Percentiles rank a stretch among this genome's conserved stretches.
These are phyloP conservation scores for Neofusicoccum sp. DNA, from an alignment of 2,329 filamentous ascomycete genomes.

Conservation along the genomic window DNA sequence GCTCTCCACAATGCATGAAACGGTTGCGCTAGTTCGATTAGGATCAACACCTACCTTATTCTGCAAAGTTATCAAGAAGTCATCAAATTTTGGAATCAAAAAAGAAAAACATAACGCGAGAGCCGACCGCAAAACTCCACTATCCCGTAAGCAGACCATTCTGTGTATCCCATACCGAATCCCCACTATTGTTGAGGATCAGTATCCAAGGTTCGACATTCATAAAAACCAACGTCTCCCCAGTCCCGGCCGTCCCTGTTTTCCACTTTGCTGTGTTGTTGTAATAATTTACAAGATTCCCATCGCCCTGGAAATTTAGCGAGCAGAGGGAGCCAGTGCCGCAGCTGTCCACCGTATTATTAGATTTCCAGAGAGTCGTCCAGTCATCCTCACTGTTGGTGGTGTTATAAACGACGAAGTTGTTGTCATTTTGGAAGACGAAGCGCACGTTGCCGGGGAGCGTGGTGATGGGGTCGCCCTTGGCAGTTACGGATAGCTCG, in stretches of 20 bases:
- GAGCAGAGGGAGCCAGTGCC: not conserved
- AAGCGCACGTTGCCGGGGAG: not conserved
- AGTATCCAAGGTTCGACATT: not conserved
- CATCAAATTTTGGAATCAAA: no score
- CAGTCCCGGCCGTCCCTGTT: not conserved
- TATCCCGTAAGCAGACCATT: not conserved
- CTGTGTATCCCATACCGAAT: not conserved
- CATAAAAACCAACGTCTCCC: not conserved
- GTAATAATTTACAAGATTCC: not conserved
- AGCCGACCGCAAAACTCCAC: no score
- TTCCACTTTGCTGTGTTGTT: not conserved
- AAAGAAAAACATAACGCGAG: no score
- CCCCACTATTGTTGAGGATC: not conserved
- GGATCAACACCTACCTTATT: no score
- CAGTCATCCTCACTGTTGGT: not conserved
- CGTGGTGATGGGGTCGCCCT: not conserved
- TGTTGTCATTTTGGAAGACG: slow-evolving; percentile 4
- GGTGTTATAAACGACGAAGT: slow-evolving; percentile 1
- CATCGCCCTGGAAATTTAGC: not conserved
- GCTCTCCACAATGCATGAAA: no score
- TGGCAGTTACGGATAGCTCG: not conserved
- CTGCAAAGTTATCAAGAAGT: no score
- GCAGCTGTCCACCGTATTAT: not conserved
- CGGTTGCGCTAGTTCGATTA: no score
- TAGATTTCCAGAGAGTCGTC: not conserved